phyloP scores from a whole-genome alignment of 345 rosid genomes.

The Salix viminalis region DNA sequence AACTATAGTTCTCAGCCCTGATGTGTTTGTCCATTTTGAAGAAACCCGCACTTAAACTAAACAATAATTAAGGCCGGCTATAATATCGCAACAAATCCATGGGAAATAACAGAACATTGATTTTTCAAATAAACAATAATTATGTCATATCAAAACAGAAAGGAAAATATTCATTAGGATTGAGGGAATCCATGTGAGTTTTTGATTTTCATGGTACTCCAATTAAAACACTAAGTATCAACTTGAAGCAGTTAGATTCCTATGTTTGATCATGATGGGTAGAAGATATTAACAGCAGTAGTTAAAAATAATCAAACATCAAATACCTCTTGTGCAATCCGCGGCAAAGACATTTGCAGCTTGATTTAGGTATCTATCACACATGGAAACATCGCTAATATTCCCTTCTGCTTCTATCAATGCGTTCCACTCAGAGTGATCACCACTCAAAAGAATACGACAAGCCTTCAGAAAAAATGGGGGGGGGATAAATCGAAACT shows the following conservation, averaged over 20 bases:
- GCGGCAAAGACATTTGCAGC: slow-evolving; percentile 50
- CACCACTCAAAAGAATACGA: slow-evolving; percentile 53
- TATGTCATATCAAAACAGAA: too few relatives aligned
- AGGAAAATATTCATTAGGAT: too few relatives aligned
- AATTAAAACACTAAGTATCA: neutral
- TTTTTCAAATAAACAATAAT: too few relatives aligned
- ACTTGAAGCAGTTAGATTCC: neutral
- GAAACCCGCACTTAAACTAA: too few relatives aligned
- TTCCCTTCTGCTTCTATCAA: slow-evolving; percentile 49
- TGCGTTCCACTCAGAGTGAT: slow-evolving; percentile 46
- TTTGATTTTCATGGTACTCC: too few relatives aligned
- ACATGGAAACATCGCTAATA: slow-evolving; percentile 40
- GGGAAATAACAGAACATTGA: too few relatives aligned
- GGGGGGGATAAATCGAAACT: neutral
- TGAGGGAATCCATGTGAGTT: too few relatives aligned
- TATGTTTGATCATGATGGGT: neutral
- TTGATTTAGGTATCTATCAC: slow-evolving; percentile 54
- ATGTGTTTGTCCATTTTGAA: too few relatives aligned
- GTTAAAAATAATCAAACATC: slow-evolving; percentile 2
- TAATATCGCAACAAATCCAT: too few relatives aligned
- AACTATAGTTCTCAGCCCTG: too few relatives aligned
- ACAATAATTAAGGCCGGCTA: too few relatives aligned
- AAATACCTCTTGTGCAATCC: slow-evolving; percentile 47
- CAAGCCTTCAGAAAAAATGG: slow-evolving; percentile 49
- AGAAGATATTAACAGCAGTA: slow-evolving; percentile 3